phyloP scores from a whole-genome alignment of 352 stramenopile species.

The Pythium biforme region DNA sequence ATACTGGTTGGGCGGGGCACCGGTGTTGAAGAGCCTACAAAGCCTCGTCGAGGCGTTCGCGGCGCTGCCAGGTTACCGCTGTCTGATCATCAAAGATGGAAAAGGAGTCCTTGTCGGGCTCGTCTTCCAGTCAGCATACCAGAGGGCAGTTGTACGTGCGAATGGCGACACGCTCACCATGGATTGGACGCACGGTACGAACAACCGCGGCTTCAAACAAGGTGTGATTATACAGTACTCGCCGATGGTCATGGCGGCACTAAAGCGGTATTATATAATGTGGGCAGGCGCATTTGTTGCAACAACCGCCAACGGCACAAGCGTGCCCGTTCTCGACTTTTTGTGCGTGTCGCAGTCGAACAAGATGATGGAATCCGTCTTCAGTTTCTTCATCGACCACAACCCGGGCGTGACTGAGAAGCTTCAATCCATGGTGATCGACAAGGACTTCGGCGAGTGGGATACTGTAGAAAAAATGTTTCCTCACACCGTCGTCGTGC shows the following conservation, averaged over 20 bases:
- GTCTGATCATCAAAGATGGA: background rate
- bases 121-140: background rate
- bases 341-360: background rate
- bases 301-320: background rate
- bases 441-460: conserved; percentile 1
- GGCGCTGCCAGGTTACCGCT: background rate
- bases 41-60: background rate
- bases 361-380: background rate
- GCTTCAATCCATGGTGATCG: background rate
- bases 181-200: conserved; percentile 1
- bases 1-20: background rate
- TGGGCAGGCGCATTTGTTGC: background rate
- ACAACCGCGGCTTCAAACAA: background rate
- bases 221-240: background rate
- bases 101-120: background rate
- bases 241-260: too few relatives aligned
- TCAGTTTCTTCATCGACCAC: conserved; percentile 1
- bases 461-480: background rate
- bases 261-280: background rate
- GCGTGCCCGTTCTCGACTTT: background rate
- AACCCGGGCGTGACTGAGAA: background rate
- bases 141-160: background rate
- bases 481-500: background rate
- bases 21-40: background rate
- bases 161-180: background rate